Evolutionary conservation across 129 eudicot species (phyloP).

Genomic region (Escallonia herrerae): DNA sequence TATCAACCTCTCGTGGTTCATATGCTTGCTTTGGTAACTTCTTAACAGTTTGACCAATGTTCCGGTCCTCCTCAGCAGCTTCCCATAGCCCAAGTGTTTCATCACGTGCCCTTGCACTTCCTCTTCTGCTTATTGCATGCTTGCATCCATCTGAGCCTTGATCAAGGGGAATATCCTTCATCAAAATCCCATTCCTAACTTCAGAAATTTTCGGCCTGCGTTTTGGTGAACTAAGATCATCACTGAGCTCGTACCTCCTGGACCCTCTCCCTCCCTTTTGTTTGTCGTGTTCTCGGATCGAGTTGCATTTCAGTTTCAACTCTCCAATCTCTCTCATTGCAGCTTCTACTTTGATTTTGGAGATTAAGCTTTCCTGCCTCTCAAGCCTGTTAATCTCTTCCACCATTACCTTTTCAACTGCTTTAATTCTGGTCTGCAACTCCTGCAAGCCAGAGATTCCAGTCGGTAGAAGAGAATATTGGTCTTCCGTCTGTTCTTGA

Average conservation of each 20-base stretch:
- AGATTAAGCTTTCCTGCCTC: constrained; percentile 6
- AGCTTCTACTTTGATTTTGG: constrained; percentile 1
- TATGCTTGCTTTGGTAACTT: constrained; percentile 33
- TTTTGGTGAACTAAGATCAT: constrained; percentile 33
- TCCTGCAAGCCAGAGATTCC: constrained; percentile 47
- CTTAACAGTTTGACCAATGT: constrained; percentile 21
- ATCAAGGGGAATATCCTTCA: constrained; percentile 86
- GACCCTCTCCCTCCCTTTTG: constrained; percentile 11
- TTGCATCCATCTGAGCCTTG: constrained; percentile 41
- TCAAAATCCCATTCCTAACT: constrained; percentile 34
- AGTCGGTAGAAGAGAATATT: constrained; percentile 14
- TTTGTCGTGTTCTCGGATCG: constrained; percentile 8
- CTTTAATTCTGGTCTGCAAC: constrained; percentile 56
- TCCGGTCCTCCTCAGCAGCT: constrained; percentile 33
- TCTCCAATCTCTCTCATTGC: constrained; percentile 30
- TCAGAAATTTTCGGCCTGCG: constrained; percentile 43
- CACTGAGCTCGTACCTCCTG: constrained; percentile 18
- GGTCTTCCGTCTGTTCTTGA: constrained; percentile 16
- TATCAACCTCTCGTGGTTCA: constrained; percentile 19
- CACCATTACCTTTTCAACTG: constrained; percentile 48
- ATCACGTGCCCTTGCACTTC: constrained; percentile 38
- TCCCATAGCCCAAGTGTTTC: constrained; percentile 73
- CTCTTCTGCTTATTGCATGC: constrained; percentile 40
- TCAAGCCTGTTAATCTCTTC: constrained; percentile 37
- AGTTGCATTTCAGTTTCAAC: constrained; percentile 24